A percentile compares a stretch with the other conserved stretches of the same genome.
phyloP scores from a whole-genome alignment of 192 early-diverging fungal species.

The Coemansia sp. region DNA sequence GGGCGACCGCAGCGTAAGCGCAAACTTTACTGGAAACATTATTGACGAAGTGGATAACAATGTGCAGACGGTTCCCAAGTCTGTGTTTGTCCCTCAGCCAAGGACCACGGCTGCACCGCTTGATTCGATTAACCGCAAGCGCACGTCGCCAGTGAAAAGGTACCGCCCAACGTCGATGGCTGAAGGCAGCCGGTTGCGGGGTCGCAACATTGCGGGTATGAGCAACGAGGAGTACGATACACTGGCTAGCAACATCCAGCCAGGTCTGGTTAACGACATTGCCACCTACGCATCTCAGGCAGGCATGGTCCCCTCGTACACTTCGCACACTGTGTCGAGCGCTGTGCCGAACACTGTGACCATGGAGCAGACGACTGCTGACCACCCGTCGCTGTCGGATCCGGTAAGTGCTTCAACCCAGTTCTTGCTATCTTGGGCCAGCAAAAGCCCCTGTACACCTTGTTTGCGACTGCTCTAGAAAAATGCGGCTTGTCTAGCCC shows the following conservation, averaged over 20 bases:
- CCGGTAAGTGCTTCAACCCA: conserved; percentile 19
- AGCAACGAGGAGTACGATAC: conserved; percentile 39
- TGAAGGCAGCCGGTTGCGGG: conserved; percentile 31
- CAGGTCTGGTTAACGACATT: conserved; percentile 17
- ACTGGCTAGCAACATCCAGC: conserved; percentile 23
- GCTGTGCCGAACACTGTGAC: background rate
- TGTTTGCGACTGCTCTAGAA: background rate
- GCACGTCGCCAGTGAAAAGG: conserved; percentile 11
- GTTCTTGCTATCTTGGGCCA: background rate
- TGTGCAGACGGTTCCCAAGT: background rate
- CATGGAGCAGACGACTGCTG: conserved; percentile 8
- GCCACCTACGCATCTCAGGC: conserved; percentile 18
- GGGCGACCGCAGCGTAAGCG: background rate
- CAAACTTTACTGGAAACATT: conserved; percentile 11
- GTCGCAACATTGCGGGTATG: conserved; percentile 25
- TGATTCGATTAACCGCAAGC: conserved; percentile 17
- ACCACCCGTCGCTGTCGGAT: conserved; percentile 20
- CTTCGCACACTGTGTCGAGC: background rate
- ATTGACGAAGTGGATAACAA: conserved; percentile 13
- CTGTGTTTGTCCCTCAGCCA: background rate
- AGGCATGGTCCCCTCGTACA: conserved; percentile 18
- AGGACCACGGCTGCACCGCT: conserved; percentile 1
- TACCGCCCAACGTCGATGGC: conserved; percentile 16
- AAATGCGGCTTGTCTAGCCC: background rate
- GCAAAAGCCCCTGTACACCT: background rate